These are phyloP conservation scores for Globisporangium nagaii DNA, from an alignment of 352 stramenopile genomes.

Conservation along the genomic window DNA sequence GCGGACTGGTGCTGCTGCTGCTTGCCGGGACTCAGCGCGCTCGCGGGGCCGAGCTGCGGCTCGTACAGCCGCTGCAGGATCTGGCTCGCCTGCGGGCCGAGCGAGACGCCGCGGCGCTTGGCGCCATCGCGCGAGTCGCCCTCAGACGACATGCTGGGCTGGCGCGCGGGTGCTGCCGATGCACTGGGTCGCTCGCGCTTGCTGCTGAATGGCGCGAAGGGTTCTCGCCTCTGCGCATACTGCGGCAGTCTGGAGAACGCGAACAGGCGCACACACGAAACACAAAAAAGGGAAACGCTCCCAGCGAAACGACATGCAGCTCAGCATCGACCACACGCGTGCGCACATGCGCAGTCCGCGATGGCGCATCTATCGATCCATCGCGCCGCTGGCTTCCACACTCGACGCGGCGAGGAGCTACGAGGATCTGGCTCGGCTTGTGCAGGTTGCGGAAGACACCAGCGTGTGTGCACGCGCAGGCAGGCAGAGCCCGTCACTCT, in stretches of 20 bases:
- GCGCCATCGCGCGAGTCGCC: slow-evolving; percentile 37
- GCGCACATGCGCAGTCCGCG: no score
- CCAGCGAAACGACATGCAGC: not conserved
- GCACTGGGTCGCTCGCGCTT: not conserved
- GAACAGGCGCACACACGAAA: not conserved
- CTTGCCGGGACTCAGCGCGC: not conserved
- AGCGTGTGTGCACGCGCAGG: no score
- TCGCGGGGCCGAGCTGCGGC: slow-evolving; percentile 38
- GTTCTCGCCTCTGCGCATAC: no score
- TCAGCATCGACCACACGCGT: not conserved
- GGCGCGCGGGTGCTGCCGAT: not conserved
- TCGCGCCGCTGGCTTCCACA: no score
- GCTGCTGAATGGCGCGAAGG: no score
- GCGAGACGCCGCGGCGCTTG: slow-evolving; percentile 36
- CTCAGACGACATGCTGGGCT: slow-evolving; percentile 3
- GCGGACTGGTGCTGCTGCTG: not conserved
- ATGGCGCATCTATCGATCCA: no score
- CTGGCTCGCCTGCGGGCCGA: slow-evolving; percentile 47
- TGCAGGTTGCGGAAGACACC: no score
- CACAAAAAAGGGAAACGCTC: not conserved
- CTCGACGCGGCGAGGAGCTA: no score
- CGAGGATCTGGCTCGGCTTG: no score
- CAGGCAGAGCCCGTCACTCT: no score
- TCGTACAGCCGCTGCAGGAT: slow-evolving; percentile 70
- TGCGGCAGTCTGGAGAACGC: not conserved